Base-by-base conservation (phyloP, 768 basidiomycete species). In the Russula griseocarnosa region DNA sequence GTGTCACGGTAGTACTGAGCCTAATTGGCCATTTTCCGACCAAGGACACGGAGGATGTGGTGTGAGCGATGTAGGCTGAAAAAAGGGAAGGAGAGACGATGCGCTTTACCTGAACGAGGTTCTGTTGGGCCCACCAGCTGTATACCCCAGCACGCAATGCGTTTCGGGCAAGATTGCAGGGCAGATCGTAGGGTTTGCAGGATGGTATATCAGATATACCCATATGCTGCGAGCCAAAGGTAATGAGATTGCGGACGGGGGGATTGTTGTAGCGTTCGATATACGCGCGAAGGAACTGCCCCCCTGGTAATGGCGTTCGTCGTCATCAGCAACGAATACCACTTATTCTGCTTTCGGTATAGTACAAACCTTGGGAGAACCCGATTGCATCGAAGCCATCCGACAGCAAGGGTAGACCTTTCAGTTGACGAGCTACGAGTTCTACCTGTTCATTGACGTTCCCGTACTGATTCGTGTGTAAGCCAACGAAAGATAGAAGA, bases 1-100 rank as follows among this genome's bases (percentile, higher is more conserved):
- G 88, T 84, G 74, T 94, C 92, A 26, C 92, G 86, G 75, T 79
- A 94, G 71, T 94, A 94, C 71, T 94, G 92, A 1, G 92, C 92
- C 89, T 93, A 67, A 16, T 18, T 42, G 32, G 9, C 16, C 28
- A 32, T n/a, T 40, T 38, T 38, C 38, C 55, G 18, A 28, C 26
- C 1, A 28, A 28, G 18, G 36, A 5, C 20, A 18, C 8, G 7
- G 2, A 10, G 36, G 3, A 8, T 24, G 38, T 3, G 0, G 20
- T 18, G 22, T 30, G 40, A 44, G 10, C n/a, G 14, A 16, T 10
- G 34, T 18, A 22, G 46, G 34, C 20, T 6, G 16, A 40, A 40
- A 36, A 24, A 28, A 44, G 5, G 58, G 34, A 30, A 16, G 34
- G 32, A 32, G 65, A 20, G 4, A 36, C 18, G 54, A 40, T 6